Base-by-base conservation (phyloP, 257 asterid genomes). In the Marsdenia floribunda region DNA sequence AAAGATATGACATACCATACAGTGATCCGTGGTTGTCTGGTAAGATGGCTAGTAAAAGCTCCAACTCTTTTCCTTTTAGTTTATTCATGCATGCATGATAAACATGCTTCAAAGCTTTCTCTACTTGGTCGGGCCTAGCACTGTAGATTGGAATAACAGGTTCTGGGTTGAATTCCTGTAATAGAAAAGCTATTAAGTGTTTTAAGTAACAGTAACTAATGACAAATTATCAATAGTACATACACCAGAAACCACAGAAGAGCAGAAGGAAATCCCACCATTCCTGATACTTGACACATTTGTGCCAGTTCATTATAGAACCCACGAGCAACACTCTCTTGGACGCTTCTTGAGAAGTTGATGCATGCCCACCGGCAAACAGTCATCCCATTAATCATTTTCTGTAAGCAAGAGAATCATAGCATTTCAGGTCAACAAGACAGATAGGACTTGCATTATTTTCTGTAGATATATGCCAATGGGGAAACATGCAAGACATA, bases 271-370 rank as follows among this genome's bases (percentile, higher is more conserved):
- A 59, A 71, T 49, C 52, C 18, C 79, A 94, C 99, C 99, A 96
- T 96, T 86, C 99, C 99, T 24, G 99, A 96, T 22, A 96, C 95
- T 90, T 93, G 97, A 81, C 99, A 96, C 98, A 96, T 96, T 83
- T 88, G 97, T 52, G 99, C 97, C 55, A 96, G 85, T 83, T 96
- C 98, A 13, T 54, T 93, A 63, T 97, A 96, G 82, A 96, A 96
- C 55, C 98, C 99, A 71, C 97, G 96, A 79, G 96, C 99, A 77
- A 96, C 92, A 68, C 86, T 90, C 67, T 96, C 99, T 88, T 96
- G 99, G 61, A 96, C 97, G 15, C 96, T 86, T 63, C 99, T 80
- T 24, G 99, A 96, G 86, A 96, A 96, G 90, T 93, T 96, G 79
- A 96, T 88, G 75, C 99, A 96, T 5, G 99, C 97, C 99, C 99